Base-by-base conservation (phyloP, 2,329 filamentous ascomycete genomes). In the Exophiala bonariae region DNA sequence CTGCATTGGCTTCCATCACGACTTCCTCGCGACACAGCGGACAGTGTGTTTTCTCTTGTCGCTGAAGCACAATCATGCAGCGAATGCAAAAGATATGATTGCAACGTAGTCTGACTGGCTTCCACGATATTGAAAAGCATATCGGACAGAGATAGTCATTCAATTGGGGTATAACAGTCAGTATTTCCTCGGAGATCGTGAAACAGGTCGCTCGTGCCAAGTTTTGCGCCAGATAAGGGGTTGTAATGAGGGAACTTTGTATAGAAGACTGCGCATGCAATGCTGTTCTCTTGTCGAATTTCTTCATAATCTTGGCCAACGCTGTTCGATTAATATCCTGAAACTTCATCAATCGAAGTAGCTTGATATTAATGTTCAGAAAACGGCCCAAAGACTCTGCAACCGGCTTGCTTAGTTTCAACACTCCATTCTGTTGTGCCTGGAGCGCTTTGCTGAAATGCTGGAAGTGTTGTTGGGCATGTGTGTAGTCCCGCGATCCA, bases 271-370 rank as follows among this genome's bases (percentile, higher is more conserved):
- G 82, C 1, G 85, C 82, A 19, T 85, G 82, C 16, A 95, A 73
- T 1, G 85, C 82, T 1, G 89, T 95, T 49, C 83, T 81, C 67
- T 95, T 95, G 68, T 93, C 87, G 63, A 95, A 95, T 69, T 92
- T 95, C 66, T 95, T 95, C 43, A 95, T 69, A 41, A 95, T 95
- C 66, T 95, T 95, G 26, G 73, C 74, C 59, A 93, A 81, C 1
- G 89, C 89, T 22, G 79, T 79, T 55, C 81, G 80, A 60, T 95
- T 95, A 55, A 95, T 83, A 62, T 93, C 89, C 60, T 91, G 87
- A 58, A 95, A 95, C 49, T 85, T 83, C 55, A 95, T 75, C 41
- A 86, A 86, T 52, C 84, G 84, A n/a, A 95, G 74, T n/a, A 95
- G 76, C 42, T 81, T 78, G 18, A 80, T 73, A 62, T 95, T 95